Percentiles rank a stretch among this genome's conserved stretches.
Conservation (phyloP, 1,139 yeast genomes). For the Meyerozyma guilliermondii region DNA sequence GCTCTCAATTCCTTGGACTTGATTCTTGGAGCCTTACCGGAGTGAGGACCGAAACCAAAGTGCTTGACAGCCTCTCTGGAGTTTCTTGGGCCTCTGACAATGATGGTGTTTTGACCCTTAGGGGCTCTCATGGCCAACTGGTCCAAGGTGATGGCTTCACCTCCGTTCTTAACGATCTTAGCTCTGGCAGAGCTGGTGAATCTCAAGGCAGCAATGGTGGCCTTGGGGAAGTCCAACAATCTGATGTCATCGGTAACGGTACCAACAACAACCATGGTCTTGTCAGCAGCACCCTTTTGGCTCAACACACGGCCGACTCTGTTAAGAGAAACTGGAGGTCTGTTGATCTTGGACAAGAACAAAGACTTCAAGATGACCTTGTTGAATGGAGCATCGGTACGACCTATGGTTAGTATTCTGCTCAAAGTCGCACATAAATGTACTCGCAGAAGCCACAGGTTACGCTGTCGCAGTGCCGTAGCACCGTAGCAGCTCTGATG, state of each 20-base stretch:
- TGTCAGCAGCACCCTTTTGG: slow-evolving; percentile 81
- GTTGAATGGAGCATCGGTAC: slow-evolving; percentile 99
- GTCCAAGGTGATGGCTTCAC: slow-evolving; percentile 98
- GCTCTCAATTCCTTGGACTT: slow-evolving; percentile 97
- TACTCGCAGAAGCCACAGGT: slow-evolving; percentile 52
- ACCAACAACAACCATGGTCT: slow-evolving; percentile 97
- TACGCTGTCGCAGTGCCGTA: not conserved
- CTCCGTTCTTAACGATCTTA: slow-evolving; percentile 96
- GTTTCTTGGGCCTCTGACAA: slow-evolving; percentile 98
- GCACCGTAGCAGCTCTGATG: not conserved
- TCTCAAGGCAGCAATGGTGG: slow-evolving; percentile 98
- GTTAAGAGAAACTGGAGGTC: slow-evolving; percentile 97
- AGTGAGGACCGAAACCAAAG: slow-evolving; percentile 99
- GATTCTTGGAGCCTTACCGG: slow-evolving; percentile 98
- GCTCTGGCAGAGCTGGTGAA: slow-evolving; percentile 99
- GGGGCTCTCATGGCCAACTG: slow-evolving; percentile 99
- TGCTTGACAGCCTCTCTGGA: slow-evolving; percentile 99
- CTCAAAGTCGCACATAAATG: slow-evolving; percentile 57
- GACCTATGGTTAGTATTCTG: slow-evolving; percentile 74
- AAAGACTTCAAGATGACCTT: slow-evolving; percentile 90
- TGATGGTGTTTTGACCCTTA: slow-evolving; percentile 97
- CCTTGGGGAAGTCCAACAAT: slow-evolving; percentile 89
- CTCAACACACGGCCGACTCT: slow-evolving; percentile 81
- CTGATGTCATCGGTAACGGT: slow-evolving; percentile 98
- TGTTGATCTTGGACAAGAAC: slow-evolving; percentile 97